phyloP scores from a whole-genome alignment of 768 basidiomycete genomes.

The Boletus vermiculosoides region DNA sequence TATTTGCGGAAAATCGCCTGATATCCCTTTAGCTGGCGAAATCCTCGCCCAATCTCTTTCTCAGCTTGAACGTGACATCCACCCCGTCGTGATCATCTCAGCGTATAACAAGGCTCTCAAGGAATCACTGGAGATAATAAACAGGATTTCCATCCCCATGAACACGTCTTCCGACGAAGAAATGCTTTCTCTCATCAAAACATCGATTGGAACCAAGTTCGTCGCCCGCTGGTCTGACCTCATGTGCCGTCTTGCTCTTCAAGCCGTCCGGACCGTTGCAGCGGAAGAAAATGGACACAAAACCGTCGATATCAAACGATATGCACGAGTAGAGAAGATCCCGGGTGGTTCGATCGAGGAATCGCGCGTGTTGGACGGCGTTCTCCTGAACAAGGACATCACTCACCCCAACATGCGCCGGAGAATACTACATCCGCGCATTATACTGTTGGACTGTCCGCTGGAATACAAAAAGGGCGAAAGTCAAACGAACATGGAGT shows the following conservation, averaged over 20 bases:
- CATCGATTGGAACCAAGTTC: conserved; percentile 98
- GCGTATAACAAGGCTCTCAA: conserved; percentile 96
- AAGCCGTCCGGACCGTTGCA: conserved; percentile 89
- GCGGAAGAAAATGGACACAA: conserved; percentile 72
- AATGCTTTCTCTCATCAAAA: conserved; percentile 97
- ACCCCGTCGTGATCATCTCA: conserved; percentile 98
- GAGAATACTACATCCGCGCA: conserved; percentile 84
- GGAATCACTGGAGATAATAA: conserved; percentile 86
- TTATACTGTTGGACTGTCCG: conserved; percentile 90
- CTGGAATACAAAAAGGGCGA: conserved; percentile 99
- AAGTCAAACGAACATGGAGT: conserved; percentile 97
- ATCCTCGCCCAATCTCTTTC: conserved; percentile 94
- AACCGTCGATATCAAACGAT: conserved; percentile 97
- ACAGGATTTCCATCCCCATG: conserved; percentile 86
- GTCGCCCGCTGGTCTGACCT: conserved; percentile 95
- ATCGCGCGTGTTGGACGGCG: conserved; percentile 79
- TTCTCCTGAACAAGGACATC: conserved; percentile 99
- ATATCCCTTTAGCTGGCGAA: conserved; percentile 68
- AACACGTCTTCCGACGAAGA: conserved; percentile 80
- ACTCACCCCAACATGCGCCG: conserved; percentile 97
- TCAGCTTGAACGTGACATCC: conserved; percentile 94
- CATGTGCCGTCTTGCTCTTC: conserved; percentile 93
- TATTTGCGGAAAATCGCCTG: not conserved
- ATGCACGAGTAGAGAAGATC: conserved; percentile 95
- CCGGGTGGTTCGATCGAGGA: conserved; percentile 98